Evolutionary conservation across 1,284 basidiomycete genomes (phyloP), one percentile per base, ranked within the genome.

Genomic region (Rhodotorula sp.): DNA sequence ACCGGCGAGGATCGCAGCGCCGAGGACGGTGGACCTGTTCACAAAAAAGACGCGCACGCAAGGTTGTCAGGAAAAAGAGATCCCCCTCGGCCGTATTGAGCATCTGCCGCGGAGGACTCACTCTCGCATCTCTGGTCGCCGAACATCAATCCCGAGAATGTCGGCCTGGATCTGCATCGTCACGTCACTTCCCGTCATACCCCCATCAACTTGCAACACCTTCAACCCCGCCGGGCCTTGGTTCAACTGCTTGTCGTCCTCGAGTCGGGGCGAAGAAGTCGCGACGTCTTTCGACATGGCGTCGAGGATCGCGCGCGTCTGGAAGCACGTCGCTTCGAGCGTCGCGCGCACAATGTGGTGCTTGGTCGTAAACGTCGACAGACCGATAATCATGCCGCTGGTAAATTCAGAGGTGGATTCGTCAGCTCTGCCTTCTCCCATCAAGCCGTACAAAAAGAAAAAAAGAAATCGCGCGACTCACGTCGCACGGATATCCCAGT

Each of bases 51-150:
- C 10, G 38, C 38, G 38, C 18, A 23, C 28, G 28, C 28, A 21
- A 12, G n/a, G 34, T 7, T 6, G 23, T 62, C 21, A 52, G 60
- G 4, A 18, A 28, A 21, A n/a, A 19, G 28, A 31, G 5, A 34
- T 34, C 34, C 8, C 2, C 28, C 31, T 16, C 10, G 19, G 5
- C 26, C 34, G 8, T 6, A 8, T 7, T 49, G 52, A 19, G 57
- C 23, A 21, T 10, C 38, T 47, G 8, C 12, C 14, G 4, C 6
- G 21, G n/a, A 8, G 8, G 34, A 86, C 89, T 74, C 77, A 91
- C 90, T 99, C 95, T 80, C 95, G 85, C 95, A 99, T 99, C 79
- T 93, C 89, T 21, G 95, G 95, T 66, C 95, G 85, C 72, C 95
- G 84, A 68, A 99, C 92, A 31, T 87, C 87, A 82, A 97, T 95